A percentile compares a stretch with the other conserved stretches of the same genome.
Conservation (phyloP, 2,329 filamentous ascomycete species). For the Verticillium tricorpus region DNA sequence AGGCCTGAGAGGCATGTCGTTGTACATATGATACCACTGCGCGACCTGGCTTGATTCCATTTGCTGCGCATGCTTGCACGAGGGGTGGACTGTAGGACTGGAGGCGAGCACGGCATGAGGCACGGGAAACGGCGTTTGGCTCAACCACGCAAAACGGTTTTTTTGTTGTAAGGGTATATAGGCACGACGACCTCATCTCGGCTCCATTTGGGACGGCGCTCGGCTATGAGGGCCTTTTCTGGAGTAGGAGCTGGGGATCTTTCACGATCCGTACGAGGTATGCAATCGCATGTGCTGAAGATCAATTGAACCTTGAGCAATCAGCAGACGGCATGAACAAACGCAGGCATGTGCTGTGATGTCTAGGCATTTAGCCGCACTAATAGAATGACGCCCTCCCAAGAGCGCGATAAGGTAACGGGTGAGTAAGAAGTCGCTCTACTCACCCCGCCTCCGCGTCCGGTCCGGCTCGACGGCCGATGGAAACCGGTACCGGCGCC, state of each 20-base stretch:
- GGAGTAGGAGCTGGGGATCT: background rate
- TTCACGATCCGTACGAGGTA: background rate
- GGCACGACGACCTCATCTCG: background rate
- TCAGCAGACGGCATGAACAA: no score
- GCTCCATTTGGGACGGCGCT: background rate
- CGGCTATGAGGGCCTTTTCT: background rate
- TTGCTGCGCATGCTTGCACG: background rate
- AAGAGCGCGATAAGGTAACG: background rate
- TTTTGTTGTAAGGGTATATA: background rate
- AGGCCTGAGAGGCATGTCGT: background rate
- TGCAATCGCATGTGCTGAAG: background rate
- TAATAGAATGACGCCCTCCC: no score
- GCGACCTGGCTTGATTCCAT: background rate
- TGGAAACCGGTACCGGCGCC: slow-evolving; percentile 2
- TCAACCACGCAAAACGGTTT: background rate
- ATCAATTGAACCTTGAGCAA: background rate
- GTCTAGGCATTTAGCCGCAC: background rate
- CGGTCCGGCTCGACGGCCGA: background rate
- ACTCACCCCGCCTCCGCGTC: background rate
- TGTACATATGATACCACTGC: background rate
- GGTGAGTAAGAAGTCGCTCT: background rate
- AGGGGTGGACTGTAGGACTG: background rate
- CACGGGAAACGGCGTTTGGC: background rate
- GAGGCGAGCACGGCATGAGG: background rate
- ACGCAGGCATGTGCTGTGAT: background rate